Evolutionary conservation across 345 rosid genomes (phyloP), one percentile per base, ranked within the genome.

Genomic region (Reutealis trisperma): DNA sequence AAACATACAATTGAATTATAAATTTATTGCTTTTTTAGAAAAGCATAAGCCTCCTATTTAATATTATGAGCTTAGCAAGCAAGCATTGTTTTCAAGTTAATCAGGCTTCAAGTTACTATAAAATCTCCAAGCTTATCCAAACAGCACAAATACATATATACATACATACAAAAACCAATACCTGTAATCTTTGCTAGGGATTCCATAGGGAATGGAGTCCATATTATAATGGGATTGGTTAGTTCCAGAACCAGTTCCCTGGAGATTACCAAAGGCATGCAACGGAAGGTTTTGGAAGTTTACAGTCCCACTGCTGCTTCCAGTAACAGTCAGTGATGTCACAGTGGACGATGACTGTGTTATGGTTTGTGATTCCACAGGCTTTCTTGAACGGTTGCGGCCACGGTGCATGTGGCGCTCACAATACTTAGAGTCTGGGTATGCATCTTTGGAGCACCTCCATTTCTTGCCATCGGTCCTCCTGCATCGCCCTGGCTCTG

Each of bases 351-450:
- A 81, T 59, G 89, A 83, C 75, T 84, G 91, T 77, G 81, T 79
- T 77, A 86, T 75, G 75, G 86, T 82, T 82, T 86, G 87, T 79
- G 87, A 84, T 92, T 96, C 99, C 98, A 94, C 98, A 91, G 96
- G 98, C 99, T 96, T 96, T 96, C 98, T 96, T 92, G 98, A 93
- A 93, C 98, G 97, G 94, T 92, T 94, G 86, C 97, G 97, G 91
- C 99, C 97, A 79, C 98, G 97, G 85, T 96, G 98, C 89, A 96
- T 87, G 91, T 96, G 99, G 95, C 99, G 98, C 88, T 96, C 97
- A 81, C 99, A 96, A 85, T 94, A 96, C 86, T 94, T 96, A 55
- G 90, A 89, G 70, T 89, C 91, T 3, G 84, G 84, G 81, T 86
- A 79, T 9, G 90, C 89, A 12, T 86, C 89, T 83, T 87, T 87